Evolutionary conservation across 2,329 filamentous ascomycete species (phyloP), one percentile per base, ranked within the genome.

Genomic region (Cladosporium sp.): DNA sequence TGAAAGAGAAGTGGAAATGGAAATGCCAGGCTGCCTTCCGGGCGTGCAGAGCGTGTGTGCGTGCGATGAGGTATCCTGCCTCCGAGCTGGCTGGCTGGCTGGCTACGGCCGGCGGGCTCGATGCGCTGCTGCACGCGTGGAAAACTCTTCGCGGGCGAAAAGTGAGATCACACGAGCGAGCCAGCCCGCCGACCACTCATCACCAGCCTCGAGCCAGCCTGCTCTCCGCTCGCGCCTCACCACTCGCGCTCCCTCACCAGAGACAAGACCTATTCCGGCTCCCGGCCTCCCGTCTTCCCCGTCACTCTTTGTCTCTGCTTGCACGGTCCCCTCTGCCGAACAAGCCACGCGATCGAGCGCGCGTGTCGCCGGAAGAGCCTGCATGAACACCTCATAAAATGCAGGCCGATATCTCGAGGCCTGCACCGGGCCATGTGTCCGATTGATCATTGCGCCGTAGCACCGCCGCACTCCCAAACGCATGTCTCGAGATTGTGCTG

Each of bases 291-390:
- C 48, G 32, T 51, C 34, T 24, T 19, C 34, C 34, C 48, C 47
- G 47, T 24, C 17, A 15, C 13, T 35, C 48, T 51, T 37, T 20
- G 9, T 49, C 32, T 49, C 32, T 35, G 13, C 15, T 35, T n/a
- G n/a, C n/a, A n/a, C n/a, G n/a, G n/a, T n/a, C n/a, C n/a, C n/a
- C 20, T 28, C 24, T 39, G 45, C 28, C 45, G 45, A 49, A 50
- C 25, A 50, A 4, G 19, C 32, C 47, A 50, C 47, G 47, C 47
- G 47, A 50, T 53, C 45, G 19, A 17, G 24, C 36, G 49, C 35
- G 34, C 48, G 48, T 28, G n/a, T 53, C 36, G 15, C 34, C 50
- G 50, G 35, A 53, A 53, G 50, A 44, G 50, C 36, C 50, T 53
- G 50, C 50, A 42, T 53, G 36, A 42, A 42, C 32, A 17, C 32